Conservation (phyloP, 2,329 filamentous ascomycete species). For the Aspergillus sp. region DNA sequence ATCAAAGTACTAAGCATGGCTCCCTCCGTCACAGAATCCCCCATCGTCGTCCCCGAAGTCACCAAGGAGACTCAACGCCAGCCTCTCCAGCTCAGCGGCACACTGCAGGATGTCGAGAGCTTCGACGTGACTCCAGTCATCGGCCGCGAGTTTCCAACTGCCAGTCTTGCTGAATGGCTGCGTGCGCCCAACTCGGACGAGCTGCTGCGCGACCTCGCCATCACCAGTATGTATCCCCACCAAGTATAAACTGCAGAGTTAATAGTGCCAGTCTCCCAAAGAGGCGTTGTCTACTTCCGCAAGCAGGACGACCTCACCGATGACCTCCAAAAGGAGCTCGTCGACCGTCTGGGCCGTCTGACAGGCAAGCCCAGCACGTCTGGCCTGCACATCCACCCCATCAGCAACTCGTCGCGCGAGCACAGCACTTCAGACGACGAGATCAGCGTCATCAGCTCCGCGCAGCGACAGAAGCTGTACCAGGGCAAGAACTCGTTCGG, state of each 20-base stretch:
- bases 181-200: slow-evolving; percentile 36
- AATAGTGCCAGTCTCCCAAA: slow-evolving; percentile 46
- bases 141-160: slow-evolving; percentile 49
- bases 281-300: slow-evolving; percentile 57
- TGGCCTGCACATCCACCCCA: slow-evolving; percentile 48
- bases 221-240: slow-evolving; percentile 26
- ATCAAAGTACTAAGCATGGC: slow-evolving; percentile 16
- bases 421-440: slow-evolving; percentile 49
- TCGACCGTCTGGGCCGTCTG: slow-evolving; percentile 50
- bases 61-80: slow-evolving; percentile 19
- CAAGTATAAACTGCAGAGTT: background rate
- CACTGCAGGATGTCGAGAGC: slow-evolving; percentile 45
- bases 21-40: slow-evolving; percentile 21
- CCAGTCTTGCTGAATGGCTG: slow-evolving; percentile 51
- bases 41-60: slow-evolving; percentile 17
- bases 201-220: slow-evolving; percentile 35
- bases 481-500: slow-evolving; percentile 23
- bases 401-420: slow-evolving; percentile 51
- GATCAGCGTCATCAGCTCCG: slow-evolving; percentile 51
- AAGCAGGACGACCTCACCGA: slow-evolving; percentile 51
- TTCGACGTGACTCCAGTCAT: slow-evolving; percentile 55
- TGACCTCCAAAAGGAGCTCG: slow-evolving; percentile 54
- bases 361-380: slow-evolving; percentile 50
- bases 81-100: slow-evolving; percentile 41
- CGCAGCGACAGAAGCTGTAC: slow-evolving; percentile 41